Percentiles rank a stretch among this genome's conserved stretches.
These are phyloP conservation scores for Avena eriantha DNA, from an alignment of 176 grass and related monocot genomes.

Conservation along the genomic window DNA sequence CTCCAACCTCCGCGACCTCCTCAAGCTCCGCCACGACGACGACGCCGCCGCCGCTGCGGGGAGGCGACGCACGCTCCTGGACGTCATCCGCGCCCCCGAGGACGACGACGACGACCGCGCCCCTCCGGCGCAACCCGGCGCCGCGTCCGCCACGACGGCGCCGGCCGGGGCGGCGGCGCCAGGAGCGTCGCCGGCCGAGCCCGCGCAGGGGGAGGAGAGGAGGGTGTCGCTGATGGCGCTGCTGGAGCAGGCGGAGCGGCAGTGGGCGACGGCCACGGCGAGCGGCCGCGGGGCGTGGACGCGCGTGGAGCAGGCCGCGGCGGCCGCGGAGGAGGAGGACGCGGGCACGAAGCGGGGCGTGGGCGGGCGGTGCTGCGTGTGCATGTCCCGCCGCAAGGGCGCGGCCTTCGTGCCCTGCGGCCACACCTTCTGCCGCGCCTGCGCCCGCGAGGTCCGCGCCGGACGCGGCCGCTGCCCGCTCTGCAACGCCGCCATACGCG, in stretches of 20 bases:
- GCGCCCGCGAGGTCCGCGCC: constrained; percentile 69
- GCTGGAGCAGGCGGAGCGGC: constrained; percentile 79
- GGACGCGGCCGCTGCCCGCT: constrained; percentile 79
- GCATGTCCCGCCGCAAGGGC: constrained; percentile 73
- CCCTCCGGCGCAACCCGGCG: neutral
- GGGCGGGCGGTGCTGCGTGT: constrained; percentile 72
- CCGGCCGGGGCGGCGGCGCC: neutral
- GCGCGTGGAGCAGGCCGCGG: constrained; percentile 28
- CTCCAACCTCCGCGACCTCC: constrained; percentile 61
- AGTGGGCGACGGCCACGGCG: constrained; percentile 36
- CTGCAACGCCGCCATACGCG: constrained; percentile 78
- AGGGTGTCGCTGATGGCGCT: constrained; percentile 78
- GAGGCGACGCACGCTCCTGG: constrained; percentile 41
- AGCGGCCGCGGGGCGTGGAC: constrained; percentile 13
- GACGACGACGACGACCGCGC: constrained; percentile 4
- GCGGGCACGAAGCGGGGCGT: neutral
- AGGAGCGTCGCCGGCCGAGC: neutral
- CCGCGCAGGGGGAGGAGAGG: constrained; percentile 5
- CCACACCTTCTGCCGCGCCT: constrained; percentile 94
- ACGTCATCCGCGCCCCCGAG: constrained; percentile 46
- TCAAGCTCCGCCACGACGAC: constrained; percentile 51
- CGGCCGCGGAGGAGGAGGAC: neutral
- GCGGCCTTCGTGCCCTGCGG: constrained; percentile 86
- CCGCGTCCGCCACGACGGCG: neutral
- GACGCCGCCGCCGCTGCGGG: neutral